phyloP scores from a whole-genome alignment of 2,329 filamentous ascomycete genomes.

The Chrysosporium queenslandicum region DNA sequence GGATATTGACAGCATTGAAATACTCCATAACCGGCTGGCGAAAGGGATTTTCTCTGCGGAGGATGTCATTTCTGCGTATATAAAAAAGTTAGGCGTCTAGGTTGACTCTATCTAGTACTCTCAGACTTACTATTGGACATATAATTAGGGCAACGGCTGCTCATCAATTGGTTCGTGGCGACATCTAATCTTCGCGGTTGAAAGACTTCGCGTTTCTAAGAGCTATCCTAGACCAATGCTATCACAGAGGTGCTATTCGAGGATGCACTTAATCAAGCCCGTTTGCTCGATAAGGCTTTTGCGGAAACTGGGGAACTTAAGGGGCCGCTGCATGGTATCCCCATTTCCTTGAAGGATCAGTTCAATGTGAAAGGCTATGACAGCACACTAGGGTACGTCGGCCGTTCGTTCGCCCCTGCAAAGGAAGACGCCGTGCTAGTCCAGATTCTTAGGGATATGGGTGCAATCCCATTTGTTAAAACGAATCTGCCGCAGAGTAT shows the following conservation, averaged over 20 bases:
- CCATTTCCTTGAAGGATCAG: slow-evolving; percentile 24
- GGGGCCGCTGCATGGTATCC: slow-evolving; percentile 23
- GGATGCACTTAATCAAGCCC: slow-evolving; percentile 20
- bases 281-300: slow-evolving; percentile 29
- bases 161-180: slow-evolving; percentile 28
- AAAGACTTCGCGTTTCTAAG: neutral
- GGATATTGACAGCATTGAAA: slow-evolving; percentile 11
- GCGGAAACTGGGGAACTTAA: slow-evolving; percentile 30
- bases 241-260: slow-evolving; percentile 22
- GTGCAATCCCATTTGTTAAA: slow-evolving; percentile 49
- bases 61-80: slow-evolving; percentile 22
- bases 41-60: slow-evolving; percentile 17
- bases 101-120: neutral
- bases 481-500: slow-evolving; percentile 53
- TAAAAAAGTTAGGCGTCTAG: slow-evolving; percentile 16
- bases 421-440: slow-evolving; percentile 11
- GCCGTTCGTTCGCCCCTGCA: slow-evolving; percentile 10
- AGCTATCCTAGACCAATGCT: slow-evolving; percentile 16
- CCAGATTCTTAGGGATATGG: slow-evolving; percentile 22
- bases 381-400: slow-evolving; percentile 17
- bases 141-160: slow-evolving; percentile 31
- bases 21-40: neutral
- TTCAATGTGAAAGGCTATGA: slow-evolving; percentile 16
- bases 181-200: neutral
- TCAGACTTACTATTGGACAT: neutral